Evolutionary conservation across 306 rosid genomes (phyloP), one percentile per base, ranked within the genome.

Genomic region (Morella rubra): DNA sequence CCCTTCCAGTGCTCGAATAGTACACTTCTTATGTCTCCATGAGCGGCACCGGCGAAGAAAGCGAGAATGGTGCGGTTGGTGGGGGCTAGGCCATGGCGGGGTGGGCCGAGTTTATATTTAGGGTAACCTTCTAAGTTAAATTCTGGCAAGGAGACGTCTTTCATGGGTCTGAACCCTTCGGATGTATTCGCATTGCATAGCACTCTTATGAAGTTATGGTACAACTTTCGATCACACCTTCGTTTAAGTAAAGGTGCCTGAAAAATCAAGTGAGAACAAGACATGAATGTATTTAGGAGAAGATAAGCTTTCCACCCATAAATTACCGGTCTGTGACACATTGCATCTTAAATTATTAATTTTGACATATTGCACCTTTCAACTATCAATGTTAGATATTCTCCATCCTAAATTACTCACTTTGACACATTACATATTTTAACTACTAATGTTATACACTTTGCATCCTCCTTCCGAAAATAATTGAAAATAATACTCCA

Each of bases 21-120:
- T 20, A 69, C 69, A 69, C 62, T 61, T 45, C 86, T 53, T 32
- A 78, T 74, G 80, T 78, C 77, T 18, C 82, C 86, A 27, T 82
- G 80, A 44, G 86, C 80, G 15, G 78, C 86, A 5, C 86, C 86
- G 0, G 86, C 86, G 24, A 83, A 83, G 78, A 75, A 71, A 66
- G 83, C 86, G 16, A 83, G 65, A 78, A 83, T 65, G 13, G 80
- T 54, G 5, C 83, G 80, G 40, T 79, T 6, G n/a, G 56, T 41
- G 0, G 81, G 78, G 8, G 67, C 67, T 44, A 44, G 74, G 62
- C 58, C 41, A 0, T 19, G 73, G 53, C 37, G 73, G 1, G 84
- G 55, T 7, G 86, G 84, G 1, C 81, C 81, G 9, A 80, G 79
- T 22, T 79, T 73, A 55, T 46, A 47, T 10, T 7, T 14, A 27